phyloP scores from a whole-genome alignment of 1,284 basidiomycete species.

The Amylostereum areolatum region DNA sequence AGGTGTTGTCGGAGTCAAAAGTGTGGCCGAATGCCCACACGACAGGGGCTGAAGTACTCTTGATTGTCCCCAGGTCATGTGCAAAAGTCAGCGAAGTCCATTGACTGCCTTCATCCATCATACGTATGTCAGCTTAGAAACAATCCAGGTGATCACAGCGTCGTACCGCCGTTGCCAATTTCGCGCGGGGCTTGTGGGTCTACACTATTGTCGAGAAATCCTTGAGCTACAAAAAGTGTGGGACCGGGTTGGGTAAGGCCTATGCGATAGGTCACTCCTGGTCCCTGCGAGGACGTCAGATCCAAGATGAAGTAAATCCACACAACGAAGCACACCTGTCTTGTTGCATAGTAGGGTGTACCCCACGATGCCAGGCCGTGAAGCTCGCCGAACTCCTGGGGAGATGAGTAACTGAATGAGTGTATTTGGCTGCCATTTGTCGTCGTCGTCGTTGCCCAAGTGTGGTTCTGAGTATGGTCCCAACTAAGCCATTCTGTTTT shows the following conservation, averaged over 20 bases:
- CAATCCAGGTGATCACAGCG: background rate
- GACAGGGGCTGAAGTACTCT: conserved; percentile 4
- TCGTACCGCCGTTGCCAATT: conserved; percentile 18
- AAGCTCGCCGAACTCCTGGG: background rate
- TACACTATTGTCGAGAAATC: conserved; percentile 24
- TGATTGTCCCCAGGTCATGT: conserved; percentile 8
- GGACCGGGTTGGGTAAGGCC: conserved; percentile 24
- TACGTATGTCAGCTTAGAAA: too few species aligned
- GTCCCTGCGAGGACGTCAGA: background rate
- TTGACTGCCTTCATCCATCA: conserved; percentile 1
- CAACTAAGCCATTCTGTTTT: background rate
- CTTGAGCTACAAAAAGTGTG: conserved; percentile 22
- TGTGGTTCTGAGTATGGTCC: background rate
- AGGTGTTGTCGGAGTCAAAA: conserved; percentile 6
- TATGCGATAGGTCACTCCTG: conserved; percentile 16
- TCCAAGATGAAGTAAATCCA: background rate
- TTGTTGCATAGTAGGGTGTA: background rate
- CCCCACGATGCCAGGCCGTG: background rate
- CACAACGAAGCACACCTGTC: background rate
- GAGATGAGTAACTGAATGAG: background rate
- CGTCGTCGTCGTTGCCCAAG: background rate
- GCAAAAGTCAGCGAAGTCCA: conserved; percentile 18
- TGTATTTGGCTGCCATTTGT: background rate
- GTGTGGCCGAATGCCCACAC: conserved; percentile 10
- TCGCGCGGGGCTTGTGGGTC: conserved; percentile 27